Conservation (phyloP, 495 filamentous ascomycete species). For the Cenococcum geophilum region DNA sequence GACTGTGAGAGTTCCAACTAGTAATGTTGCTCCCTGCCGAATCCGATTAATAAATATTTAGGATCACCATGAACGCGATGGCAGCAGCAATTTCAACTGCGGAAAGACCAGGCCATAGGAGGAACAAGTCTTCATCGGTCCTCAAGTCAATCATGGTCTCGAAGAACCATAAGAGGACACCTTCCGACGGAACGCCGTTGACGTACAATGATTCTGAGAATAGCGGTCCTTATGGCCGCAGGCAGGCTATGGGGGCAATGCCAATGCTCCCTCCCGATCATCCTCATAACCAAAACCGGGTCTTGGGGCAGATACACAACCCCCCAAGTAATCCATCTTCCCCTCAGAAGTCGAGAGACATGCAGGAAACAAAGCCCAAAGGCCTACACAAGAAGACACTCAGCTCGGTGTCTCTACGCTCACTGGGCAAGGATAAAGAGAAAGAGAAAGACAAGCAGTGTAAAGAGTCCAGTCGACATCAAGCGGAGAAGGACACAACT, state of each 20-base stretch:
- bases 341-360: slow-evolving; percentile 37
- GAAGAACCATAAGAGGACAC: slow-evolving; percentile 46
- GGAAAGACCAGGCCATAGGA: slow-evolving; percentile 24
- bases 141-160: slow-evolving; percentile 53
- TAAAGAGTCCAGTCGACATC: slow-evolving; percentile 10
- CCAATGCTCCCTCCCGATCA: slow-evolving; percentile 31
- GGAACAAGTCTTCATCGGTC: slow-evolving; percentile 50
- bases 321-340: slow-evolving; percentile 11
- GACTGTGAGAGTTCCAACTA: background rate
- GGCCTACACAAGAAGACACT: slow-evolving; percentile 58
- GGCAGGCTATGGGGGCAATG: slow-evolving; percentile 9
- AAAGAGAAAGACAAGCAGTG: slow-evolving; percentile 45
- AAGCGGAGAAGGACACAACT: slow-evolving; percentile 38
- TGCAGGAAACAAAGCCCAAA: slow-evolving; percentile 27
- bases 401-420: slow-evolving; percentile 61
- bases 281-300: slow-evolving; percentile 20
- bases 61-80: slow-evolving; percentile 1
- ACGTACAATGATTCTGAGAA: slow-evolving; percentile 22
- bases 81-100: background rate
- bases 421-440: slow-evolving; percentile 48
- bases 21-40: background rate
- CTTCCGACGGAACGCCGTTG: slow-evolving; percentile 38
- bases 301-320: slow-evolving; percentile 22
- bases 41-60: background rate
- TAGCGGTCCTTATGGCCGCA: slow-evolving; percentile 27